A percentile compares a stretch with the other conserved stretches of the same genome.
These are phyloP conservation scores for Mycena haematopus DNA, from an alignment of 768 basidiomycete genomes.

Conservation along the genomic window DNA sequence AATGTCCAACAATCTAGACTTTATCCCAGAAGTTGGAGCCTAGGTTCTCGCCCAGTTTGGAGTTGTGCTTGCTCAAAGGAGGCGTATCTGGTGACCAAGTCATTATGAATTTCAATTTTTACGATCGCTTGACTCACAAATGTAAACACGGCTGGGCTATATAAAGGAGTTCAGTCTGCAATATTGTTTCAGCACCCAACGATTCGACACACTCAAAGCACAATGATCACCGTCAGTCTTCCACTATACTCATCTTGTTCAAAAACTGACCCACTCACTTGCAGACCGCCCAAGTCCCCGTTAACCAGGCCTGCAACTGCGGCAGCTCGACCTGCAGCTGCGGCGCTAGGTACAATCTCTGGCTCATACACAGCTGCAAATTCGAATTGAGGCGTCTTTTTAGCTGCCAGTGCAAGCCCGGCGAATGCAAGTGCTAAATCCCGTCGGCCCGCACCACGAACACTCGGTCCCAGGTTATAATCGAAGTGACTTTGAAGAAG, in stretches of 20 bases:
- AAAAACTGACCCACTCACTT: neutral
- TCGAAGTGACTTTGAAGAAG: neutral
- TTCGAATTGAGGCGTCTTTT: neutral
- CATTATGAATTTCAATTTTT: neutral
- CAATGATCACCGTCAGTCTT: neutral
- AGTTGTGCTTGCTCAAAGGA: neutral
- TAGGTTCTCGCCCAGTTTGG: neutral
- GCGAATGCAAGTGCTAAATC: conserved; percentile 5
- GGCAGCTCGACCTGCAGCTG: neutral
- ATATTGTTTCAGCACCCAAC: neutral
- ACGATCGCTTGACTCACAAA: neutral
- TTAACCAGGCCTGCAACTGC: conserved; percentile 1
- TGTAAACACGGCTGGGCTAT: neutral
- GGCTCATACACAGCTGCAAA: no score
- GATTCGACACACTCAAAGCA: neutral
- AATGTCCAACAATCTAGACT: neutral
- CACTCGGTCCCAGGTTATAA: neutral
- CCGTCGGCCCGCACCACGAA: neutral
- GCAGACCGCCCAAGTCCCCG: neutral
- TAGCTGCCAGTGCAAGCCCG: conserved; percentile 1
- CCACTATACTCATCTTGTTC: neutral
- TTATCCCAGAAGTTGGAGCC: neutral
- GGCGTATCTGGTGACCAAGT: neutral
- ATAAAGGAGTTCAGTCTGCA: neutral
- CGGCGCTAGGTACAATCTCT: neutral